Conservation (phyloP, 2,329 filamentous ascomycete genomes). For the Fonsecaea monophora region DNA sequence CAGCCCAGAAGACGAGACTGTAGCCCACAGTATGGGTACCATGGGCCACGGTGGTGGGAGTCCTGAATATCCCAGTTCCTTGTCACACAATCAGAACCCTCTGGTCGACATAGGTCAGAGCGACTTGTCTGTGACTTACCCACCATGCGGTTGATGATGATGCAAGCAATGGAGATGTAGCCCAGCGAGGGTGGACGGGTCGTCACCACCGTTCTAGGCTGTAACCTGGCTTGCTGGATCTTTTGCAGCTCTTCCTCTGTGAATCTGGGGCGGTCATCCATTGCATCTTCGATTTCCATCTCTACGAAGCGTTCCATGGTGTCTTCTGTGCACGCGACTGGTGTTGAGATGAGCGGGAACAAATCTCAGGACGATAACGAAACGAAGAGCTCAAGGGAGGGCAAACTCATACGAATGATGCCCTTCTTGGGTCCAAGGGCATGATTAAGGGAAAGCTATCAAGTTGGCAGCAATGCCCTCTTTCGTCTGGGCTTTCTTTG, state of each 20-base stretch:
- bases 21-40: conserved; percentile 3
- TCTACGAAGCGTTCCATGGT: background rate
- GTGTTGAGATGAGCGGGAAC: background rate
- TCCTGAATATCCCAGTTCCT: conserved; percentile 15
- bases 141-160: conserved; percentile 13
- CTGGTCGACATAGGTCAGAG: background rate
- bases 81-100: background rate
- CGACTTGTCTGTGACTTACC: background rate
- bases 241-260: background rate
- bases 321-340: background rate
- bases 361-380: background rate
- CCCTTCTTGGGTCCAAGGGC: background rate
- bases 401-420: too few species aligned
- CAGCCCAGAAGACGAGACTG: conserved; percentile 13
- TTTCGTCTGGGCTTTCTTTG: background rate
- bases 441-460: background rate
- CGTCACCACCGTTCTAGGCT: background rate
- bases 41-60: conserved; percentile 6
- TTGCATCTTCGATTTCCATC: background rate
- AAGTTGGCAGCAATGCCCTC: background rate
- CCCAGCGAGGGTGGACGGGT: conserved; percentile 4
- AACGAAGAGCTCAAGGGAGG: background rate
- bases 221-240: background rate
- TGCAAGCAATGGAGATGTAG: conserved; percentile 2
- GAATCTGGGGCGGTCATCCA: background rate